These are phyloP conservation scores for Madurella mycetomatis DNA, from an alignment of 2,329 filamentous ascomycete genomes.

Conservation along the genomic window DNA sequence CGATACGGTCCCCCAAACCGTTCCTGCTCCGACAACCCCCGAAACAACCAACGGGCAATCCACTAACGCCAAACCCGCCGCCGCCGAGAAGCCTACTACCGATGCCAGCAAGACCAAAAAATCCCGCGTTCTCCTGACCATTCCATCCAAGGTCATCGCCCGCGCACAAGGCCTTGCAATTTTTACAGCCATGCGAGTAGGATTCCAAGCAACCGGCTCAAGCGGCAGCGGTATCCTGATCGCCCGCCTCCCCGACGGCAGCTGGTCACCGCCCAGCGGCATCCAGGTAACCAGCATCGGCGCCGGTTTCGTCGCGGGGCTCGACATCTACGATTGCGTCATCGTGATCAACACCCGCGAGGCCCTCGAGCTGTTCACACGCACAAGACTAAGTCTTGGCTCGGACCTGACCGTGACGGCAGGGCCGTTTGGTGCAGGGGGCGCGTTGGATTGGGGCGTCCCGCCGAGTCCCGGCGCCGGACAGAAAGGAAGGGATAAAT, in stretches of 20 bases:
- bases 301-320: conserved; percentile 72
- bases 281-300: conserved; percentile 78
- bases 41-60: conserved; percentile 11
- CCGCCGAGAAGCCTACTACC: conserved; percentile 23
- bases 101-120: conserved; percentile 35
- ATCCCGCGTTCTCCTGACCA: conserved; percentile 47
- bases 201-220: conserved; percentile 61
- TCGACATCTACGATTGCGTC: conserved; percentile 87
- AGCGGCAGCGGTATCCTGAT: conserved; percentile 63
- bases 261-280: conserved; percentile 76
- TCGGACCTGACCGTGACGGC: conserved; percentile 74
- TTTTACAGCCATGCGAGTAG: conserved; percentile 66
- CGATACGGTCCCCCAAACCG: conserved; percentile 28
- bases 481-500: conserved; percentile 19
- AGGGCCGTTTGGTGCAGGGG: conserved; percentile 65
- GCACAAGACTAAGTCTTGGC: conserved; percentile 69
- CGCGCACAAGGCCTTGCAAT: conserved; percentile 66
- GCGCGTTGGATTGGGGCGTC: conserved; percentile 58
- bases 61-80: conserved; percentile 22
- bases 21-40: conserved; percentile 13
- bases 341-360: conserved; percentile 77
- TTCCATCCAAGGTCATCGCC: conserved; percentile 56
- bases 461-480: conserved; percentile 19
- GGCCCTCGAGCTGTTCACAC: conserved; percentile 72
- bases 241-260: conserved; percentile 57